Percentiles rank a stretch among this genome's conserved stretches.
Conservation (phyloP, 2,329 filamentous ascomycete genomes). For the Aspergillus pseudotamarii region DNA sequence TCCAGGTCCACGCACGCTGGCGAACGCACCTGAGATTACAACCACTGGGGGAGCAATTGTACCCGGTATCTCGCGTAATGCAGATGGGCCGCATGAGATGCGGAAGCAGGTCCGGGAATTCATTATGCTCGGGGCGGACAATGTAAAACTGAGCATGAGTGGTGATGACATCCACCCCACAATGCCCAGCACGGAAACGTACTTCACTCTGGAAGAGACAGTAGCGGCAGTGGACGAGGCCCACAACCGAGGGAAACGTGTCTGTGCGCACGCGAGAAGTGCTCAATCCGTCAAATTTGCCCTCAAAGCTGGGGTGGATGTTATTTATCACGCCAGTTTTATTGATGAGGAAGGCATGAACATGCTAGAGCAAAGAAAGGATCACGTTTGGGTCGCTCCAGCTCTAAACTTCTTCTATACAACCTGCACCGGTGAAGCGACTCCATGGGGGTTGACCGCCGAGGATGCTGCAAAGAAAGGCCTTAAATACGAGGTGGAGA, state of each 20-base stretch:
- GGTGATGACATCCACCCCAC: background rate
- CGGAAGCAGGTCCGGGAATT: background rate
- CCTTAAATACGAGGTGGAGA: constrained; percentile 44
- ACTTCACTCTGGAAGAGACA: background rate
- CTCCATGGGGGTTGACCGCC: background rate
- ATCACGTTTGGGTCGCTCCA: background rate
- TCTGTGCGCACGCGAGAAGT: background rate
- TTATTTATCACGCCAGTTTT: background rate
- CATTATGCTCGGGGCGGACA: background rate
- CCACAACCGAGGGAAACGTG: background rate
- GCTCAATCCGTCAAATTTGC: background rate
- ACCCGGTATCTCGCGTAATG: background rate
- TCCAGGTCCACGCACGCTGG: background rate
- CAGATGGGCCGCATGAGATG: background rate
- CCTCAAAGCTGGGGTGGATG: background rate
- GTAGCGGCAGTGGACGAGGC: background rate
- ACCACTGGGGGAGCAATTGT: background rate
- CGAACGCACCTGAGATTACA: background rate
- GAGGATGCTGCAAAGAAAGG: constrained; percentile 43
- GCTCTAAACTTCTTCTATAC: background rate
- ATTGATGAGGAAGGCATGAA: background rate
- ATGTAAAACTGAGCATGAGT: background rate
- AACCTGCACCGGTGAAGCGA: background rate
- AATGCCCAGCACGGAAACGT: background rate
- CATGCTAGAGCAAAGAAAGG: background rate